Conservation (phyloP, 345 rosid genomes). For the Eucalyptus pumila region DNA sequence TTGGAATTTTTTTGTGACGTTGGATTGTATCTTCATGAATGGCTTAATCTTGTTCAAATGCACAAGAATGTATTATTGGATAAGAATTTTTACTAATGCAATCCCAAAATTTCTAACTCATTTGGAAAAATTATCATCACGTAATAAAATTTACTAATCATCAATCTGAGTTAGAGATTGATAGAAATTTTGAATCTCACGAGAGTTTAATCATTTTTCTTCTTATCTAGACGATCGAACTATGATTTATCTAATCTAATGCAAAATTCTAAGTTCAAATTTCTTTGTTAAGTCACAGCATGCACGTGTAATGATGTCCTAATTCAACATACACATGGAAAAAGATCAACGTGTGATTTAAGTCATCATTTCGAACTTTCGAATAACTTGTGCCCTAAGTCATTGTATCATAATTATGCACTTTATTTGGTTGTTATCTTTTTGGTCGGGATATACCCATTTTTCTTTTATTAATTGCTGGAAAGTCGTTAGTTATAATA, state of each 20-base stretch:
- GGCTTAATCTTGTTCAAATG: not conserved
- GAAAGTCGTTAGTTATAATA: not conserved
- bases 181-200: not conserved
- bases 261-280: not conserved
- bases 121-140: accelerated
- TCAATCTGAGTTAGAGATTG: not conserved
- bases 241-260: not conserved
- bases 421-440: not conserved
- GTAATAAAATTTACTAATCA: not conserved
- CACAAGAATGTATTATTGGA: not conserved
- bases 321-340: not conserved
- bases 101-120: not conserved
- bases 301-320: not conserved
- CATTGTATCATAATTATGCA: not conserved
- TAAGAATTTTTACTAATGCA: not conserved
- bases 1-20: not conserved
- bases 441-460: not conserved
- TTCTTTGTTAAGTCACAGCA: not conserved
- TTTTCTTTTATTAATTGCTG: not conserved
- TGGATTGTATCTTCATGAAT: not conserved
- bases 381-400: not conserved
- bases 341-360: not conserved
- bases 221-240: not conserved
- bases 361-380: not conserved
- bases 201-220: not conserved